Conservation (phyloP, 257 asterid species). For the Gentiana dahurica region DNA sequence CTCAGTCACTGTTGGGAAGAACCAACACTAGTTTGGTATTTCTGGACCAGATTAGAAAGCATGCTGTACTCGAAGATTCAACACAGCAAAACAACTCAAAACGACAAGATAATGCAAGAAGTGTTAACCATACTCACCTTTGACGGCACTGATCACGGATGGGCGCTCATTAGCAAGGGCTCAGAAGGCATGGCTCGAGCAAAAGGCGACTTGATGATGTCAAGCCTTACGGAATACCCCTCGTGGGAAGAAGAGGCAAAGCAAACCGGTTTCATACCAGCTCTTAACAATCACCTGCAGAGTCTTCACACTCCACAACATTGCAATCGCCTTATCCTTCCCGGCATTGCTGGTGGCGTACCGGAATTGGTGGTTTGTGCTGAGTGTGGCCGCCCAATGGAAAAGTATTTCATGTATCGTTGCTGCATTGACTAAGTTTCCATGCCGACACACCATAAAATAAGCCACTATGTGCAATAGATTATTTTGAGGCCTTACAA, state of each 20-base stretch:
- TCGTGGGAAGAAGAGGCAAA: conserved; percentile 40
- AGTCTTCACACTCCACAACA: conserved; percentile 47
- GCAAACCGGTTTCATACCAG: conserved; percentile 42
- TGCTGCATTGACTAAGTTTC: conserved; percentile 57
- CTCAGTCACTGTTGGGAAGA: conserved; percentile 44
- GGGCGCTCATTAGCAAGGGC: conserved; percentile 70
- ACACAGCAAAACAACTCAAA: conserved; percentile 29
- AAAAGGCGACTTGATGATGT: conserved; percentile 31
- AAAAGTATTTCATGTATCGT: conserved; percentile 70
- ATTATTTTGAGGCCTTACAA: no score
- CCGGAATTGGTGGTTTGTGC: conserved; percentile 72
- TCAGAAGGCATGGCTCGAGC: conserved; percentile 49
- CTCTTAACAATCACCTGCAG: conserved; percentile 32
- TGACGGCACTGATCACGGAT: conserved; percentile 50
- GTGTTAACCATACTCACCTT: conserved; percentile 51
- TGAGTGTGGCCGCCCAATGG: conserved; percentile 67
- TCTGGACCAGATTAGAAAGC: conserved; percentile 76
- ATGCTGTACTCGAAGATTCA: conserved; percentile 65
- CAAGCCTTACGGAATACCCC: conserved; percentile 25
- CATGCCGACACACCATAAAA: background rate
- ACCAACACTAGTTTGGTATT: conserved; percentile 43
- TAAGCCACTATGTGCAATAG: background rate
- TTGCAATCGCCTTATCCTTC: conserved; percentile 61
- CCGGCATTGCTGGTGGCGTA: conserved; percentile 53
- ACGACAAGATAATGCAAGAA: conserved; percentile 47